A percentile compares a stretch with the other conserved stretches of the same genome.
Evolutionary conservation across 2,329 filamentous ascomycete genomes (phyloP).

Genomic region (Phyllosticta paracitricarpa): DNA sequence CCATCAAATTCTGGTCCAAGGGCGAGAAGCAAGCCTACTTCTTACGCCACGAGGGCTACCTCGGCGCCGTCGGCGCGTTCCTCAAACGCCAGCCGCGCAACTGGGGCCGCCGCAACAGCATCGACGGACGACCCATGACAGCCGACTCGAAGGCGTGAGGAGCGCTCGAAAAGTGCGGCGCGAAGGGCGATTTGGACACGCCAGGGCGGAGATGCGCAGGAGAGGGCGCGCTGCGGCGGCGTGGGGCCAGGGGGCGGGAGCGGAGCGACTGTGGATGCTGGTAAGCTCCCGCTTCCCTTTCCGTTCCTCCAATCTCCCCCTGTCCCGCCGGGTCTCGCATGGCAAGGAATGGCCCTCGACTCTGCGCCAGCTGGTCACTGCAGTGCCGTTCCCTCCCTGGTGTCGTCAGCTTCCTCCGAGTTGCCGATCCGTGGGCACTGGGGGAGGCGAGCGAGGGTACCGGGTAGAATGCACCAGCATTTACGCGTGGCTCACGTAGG

Average conservation of each 20-base stretch:
- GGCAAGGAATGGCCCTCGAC: too few relatives aligned
- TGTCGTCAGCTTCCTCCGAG: too few relatives aligned
- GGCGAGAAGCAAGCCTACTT: constrained; percentile 94
- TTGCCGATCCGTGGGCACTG: too few relatives aligned
- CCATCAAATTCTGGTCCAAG: constrained; percentile 96
- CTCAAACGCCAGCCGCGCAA: constrained; percentile 81
- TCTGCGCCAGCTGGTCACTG: too few relatives aligned
- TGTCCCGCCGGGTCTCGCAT: too few relatives aligned
- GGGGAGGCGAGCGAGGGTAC: too few relatives aligned
- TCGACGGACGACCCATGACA: constrained; percentile 38
- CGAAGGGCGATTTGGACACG: neutral
- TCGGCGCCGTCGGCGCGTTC: constrained; percentile 89
- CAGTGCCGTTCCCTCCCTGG: too few relatives aligned
- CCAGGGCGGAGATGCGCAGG: neutral
- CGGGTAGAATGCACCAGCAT: too few relatives aligned
- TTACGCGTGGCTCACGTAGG: too few relatives aligned
- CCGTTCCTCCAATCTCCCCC: too few relatives aligned
- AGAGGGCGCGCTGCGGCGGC: neutral
- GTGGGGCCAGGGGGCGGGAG: neutral
- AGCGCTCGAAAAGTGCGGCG: neutral
- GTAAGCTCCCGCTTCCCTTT: too few relatives aligned
- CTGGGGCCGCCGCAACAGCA: constrained; percentile 76
- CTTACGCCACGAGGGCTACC: constrained; percentile 86
- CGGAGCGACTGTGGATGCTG: too few relatives aligned
- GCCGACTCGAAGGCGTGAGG: neutral